Conservation (phyloP, 176 grass and related monocot species). For the Eragrostis curvula region DNA sequence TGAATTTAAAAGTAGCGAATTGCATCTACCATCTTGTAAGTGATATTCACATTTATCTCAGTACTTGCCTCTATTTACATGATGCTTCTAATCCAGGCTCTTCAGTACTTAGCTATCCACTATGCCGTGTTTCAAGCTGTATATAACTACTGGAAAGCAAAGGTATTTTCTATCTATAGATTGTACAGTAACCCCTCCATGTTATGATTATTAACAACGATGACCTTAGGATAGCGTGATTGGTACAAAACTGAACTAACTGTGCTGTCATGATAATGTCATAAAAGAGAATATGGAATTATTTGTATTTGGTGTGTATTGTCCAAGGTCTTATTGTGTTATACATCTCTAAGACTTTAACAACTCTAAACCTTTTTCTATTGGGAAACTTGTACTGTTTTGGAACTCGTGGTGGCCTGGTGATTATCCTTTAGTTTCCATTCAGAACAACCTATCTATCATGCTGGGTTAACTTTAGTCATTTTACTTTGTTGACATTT, state of each 20-base stretch:
- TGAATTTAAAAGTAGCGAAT: neutral
- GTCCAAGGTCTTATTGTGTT: neutral
- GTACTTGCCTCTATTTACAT: slow-evolving; percentile 7
- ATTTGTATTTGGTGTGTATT: neutral
- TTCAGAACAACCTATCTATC: neutral
- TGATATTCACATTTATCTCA: neutral
- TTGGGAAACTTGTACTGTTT: neutral
- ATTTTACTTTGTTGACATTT: slow-evolving; percentile 27
- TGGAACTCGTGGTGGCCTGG: neutral
- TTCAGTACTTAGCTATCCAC: slow-evolving; percentile 71
- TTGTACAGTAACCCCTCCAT: neutral
- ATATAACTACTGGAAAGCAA: slow-evolving; percentile 95
- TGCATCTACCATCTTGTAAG: neutral
- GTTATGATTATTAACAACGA: too few relatives aligned
- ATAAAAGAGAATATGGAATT: too few relatives aligned
- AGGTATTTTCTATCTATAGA: slow-evolving; percentile 57
- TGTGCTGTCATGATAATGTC: too few relatives aligned
- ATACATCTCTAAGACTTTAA: neutral
- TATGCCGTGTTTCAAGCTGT: slow-evolving; percentile 71
- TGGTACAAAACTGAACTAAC: too few relatives aligned
- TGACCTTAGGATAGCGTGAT: too few relatives aligned
- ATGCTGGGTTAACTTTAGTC: neutral
- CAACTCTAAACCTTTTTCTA: neutral
- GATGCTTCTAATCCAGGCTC: slow-evolving; percentile 51
- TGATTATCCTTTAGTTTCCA: neutral